These are phyloP conservation scores for Exobasidium cylindrosporum DNA, from an alignment of 1,284 basidiomycete genomes.

Conservation along the genomic window DNA sequence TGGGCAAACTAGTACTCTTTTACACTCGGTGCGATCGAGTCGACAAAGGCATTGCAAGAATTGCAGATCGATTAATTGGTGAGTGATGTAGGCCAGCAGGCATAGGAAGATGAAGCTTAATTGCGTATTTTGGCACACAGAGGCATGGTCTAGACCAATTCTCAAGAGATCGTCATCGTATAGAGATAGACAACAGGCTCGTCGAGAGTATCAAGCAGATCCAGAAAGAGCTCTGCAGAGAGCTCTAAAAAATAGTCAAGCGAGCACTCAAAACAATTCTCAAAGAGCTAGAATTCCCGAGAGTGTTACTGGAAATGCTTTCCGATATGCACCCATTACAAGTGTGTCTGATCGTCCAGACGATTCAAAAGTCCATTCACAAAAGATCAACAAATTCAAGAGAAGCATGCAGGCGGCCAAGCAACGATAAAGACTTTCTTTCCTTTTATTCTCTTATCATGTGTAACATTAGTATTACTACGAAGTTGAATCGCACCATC, in stretches of 20 bases:
- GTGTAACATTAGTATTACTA: too few species aligned
- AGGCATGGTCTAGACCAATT: constrained; percentile 53
- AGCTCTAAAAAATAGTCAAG: background rate
- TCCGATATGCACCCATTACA: constrained; percentile 9
- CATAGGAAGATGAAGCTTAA: background rate
- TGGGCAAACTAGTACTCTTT: constrained; percentile 90
- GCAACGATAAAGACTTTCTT: background rate
- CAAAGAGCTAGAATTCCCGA: constrained; percentile 4
- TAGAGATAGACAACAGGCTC: constrained; percentile 36
- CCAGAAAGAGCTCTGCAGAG: background rate
- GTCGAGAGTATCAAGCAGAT: constrained; percentile 8
- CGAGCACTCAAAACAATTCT: background rate
- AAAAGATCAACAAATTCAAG: constrained; percentile 15
- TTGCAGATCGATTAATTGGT: constrained; percentile 80
- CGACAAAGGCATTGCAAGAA: constrained; percentile 72
- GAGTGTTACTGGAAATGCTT: constrained; percentile 8
- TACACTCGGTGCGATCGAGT: constrained; percentile 88
- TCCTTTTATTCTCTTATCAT: too few species aligned
- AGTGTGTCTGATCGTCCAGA: background rate
- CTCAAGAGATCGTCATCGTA: constrained; percentile 50
- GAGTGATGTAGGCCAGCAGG: constrained; percentile 30
- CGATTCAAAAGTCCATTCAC: background rate
- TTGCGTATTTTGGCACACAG: too few species aligned
- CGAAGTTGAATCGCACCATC: too few species aligned
- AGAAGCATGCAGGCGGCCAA: constrained; percentile 9